Base-by-base conservation (phyloP, 2,329 filamentous ascomycete genomes). In the Dactylellina leptospora region DNA sequence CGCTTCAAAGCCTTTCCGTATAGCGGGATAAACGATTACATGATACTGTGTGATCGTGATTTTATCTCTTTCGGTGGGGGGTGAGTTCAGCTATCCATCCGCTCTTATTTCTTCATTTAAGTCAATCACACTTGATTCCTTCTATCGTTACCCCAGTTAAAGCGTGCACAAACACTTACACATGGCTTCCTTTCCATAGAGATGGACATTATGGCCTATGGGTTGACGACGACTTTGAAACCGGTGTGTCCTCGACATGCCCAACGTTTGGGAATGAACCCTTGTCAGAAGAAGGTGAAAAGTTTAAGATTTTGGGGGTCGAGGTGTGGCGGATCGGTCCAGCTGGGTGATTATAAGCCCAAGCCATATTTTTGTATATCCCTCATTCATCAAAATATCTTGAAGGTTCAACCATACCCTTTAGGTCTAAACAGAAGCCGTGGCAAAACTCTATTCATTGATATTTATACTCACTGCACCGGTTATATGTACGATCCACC, bases 1-100 rank as follows among this genome's bases (percentile, higher is more conserved):
- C 88, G 95, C 18, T 99, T 99, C 85, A 97, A 96, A 81, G 93
- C 93, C 0, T 99, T 97, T 77, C 93, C 93, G 0, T 97, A 97
- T 78, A 96, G 90, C 63, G 95, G 95, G 3, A 86, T 96, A 40
- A 97, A 99, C 79, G 95, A 97, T 80, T 99, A 96, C 79, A 92
- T 93, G 82, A 95, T 97, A 75, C 90, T 96, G 77, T 97, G 93
- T 80, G 92, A 97, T 81, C 84, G 87, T 2, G 86, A 88, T 22
- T 97, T 90, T 79, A 80, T 99, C 44, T 95, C 90, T 77, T 85
- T 97, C 18, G 95, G 95, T 9, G 93, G 92, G 61, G 91, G 86
- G 81, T 87, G 77, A 80, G 83, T 80, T 16, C 58, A 18, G 9
- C 61, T 40, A 30, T 20, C n/a, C n/a, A n/a, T n/a, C n/a, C n/a